phyloP scores from a whole-genome alignment of 148 eudicot genomes.

The Rhododendron henanense region DNA sequence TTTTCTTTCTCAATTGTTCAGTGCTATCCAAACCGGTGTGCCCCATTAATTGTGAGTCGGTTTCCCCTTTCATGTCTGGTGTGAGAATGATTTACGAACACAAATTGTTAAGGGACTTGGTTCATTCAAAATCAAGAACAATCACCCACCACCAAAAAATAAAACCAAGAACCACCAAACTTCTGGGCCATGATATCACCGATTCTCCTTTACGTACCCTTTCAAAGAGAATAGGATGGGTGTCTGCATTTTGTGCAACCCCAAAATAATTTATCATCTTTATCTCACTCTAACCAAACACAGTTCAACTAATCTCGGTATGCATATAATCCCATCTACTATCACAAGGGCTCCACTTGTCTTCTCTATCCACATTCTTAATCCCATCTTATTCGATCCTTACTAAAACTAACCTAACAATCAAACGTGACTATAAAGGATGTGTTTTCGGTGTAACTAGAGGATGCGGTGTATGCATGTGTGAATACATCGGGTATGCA shows the following conservation, averaged over 20 bases:
- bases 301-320: neutral
- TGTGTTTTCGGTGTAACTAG: too few relatives aligned
- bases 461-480: too few relatives aligned
- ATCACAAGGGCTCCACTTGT: too few relatives aligned
- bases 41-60: neutral
- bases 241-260: too few relatives aligned
- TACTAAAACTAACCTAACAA: too few relatives aligned
- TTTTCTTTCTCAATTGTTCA: neutral
- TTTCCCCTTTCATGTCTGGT: neutral
- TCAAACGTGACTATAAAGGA: too few relatives aligned
- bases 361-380: too few relatives aligned
- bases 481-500: too few relatives aligned
- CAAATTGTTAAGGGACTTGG: neutral
- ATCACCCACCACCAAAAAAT: neutral
- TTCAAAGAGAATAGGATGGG: neutral
- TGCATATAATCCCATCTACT: too few relatives aligned
- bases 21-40: neutral
- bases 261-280: too few relatives aligned
- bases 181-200: neutral
- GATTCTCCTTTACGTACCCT: neutral
- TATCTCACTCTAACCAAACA: neutral
- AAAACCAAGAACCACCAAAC: neutral
- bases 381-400: too few relatives aligned
- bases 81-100: neutral
- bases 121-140: neutral